These are phyloP conservation scores for Gymnopilus dilepis DNA, from an alignment of 768 basidiomycete genomes.

Conservation along the genomic window DNA sequence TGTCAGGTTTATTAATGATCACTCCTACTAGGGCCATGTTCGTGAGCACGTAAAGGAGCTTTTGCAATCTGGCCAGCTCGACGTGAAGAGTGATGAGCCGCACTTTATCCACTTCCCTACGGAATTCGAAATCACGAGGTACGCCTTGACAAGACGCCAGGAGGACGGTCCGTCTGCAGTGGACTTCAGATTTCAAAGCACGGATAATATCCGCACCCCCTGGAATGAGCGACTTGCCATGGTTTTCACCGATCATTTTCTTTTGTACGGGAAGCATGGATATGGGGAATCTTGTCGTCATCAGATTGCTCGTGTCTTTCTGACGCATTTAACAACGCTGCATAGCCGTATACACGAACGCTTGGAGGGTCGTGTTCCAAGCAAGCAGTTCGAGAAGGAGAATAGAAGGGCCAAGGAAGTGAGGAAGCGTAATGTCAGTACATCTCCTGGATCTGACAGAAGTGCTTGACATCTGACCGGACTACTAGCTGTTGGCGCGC, in stretches of 20 bases:
- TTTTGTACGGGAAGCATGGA: neutral
- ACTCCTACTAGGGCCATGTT: neutral
- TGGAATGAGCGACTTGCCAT: neutral
- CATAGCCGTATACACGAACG: neutral
- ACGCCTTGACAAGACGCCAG: neutral
- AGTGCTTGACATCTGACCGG: neutral
- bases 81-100: neutral
- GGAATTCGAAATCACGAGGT: neutral
- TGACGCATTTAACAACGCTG: neutral
- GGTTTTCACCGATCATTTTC: neutral
- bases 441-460: neutral
- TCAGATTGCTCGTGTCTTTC: neutral
- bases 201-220: neutral
- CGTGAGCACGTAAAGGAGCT: neutral
- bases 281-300: neutral
- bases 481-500: neutral
- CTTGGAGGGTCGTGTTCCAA: neutral
- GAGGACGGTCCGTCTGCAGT: neutral
- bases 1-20: neutral
- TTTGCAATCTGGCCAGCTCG: neutral
- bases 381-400: neutral
- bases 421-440: neutral
- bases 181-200: neutral
- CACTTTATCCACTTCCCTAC: neutral
- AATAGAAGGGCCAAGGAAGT: neutral